phyloP scores from a whole-genome alignment of 257 asterid species.

The Prunella vulgaris region DNA sequence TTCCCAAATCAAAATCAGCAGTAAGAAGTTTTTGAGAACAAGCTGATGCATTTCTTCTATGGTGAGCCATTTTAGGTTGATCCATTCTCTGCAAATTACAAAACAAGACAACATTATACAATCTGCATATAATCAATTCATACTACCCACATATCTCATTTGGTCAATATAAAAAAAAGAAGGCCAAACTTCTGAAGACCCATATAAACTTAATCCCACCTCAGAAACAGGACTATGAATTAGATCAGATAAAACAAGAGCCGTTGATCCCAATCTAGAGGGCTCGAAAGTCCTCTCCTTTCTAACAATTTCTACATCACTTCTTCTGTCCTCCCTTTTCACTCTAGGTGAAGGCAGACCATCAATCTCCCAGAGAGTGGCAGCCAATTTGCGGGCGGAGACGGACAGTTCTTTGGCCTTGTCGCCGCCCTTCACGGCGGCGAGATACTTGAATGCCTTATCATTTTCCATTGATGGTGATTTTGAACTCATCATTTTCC shows the following conservation, averaged over 20 bases:
- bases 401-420: conserved; percentile 47
- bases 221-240: conserved; percentile 51
- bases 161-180: not conserved
- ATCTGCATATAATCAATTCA: conserved; percentile 20
- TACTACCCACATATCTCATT: not conserved
- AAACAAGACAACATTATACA: conserved; percentile 14
- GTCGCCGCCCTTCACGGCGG: conserved; percentile 40
- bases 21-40: conserved; percentile 60
- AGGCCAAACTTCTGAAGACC: not conserved
- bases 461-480: conserved; percentile 57
- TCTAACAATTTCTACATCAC: conserved; percentile 40
- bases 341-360: conserved; percentile 48
- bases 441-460: conserved; percentile 36
- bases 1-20: conserved; percentile 35
- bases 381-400: conserved; percentile 80
- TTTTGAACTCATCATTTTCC: conserved; percentile 66
- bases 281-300: conserved; percentile 38
- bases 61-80: conserved; percentile 40
- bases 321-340: conserved; percentile 36
- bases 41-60: conserved; percentile 63
- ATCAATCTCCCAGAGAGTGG: conserved; percentile 84
- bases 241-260: conserved; percentile 53
- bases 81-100: conserved; percentile 58
- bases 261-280: conserved; percentile 43
- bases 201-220: conserved; percentile 49